Conservation (phyloP, 352 stramenopile genomes). For the Pythium volutum region DNA sequence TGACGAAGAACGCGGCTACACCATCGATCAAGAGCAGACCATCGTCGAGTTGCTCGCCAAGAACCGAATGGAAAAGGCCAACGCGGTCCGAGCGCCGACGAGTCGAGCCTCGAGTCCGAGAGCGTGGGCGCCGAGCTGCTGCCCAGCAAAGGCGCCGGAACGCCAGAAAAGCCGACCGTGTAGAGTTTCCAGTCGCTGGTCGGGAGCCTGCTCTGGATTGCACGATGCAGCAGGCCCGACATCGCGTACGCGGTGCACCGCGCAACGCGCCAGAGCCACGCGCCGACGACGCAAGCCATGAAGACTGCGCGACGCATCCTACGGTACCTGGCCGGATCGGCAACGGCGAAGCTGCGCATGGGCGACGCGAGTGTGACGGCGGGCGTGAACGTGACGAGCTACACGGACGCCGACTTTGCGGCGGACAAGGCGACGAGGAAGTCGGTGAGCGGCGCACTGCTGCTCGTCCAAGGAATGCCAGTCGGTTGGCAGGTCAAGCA, state of each 20-base stretch:
- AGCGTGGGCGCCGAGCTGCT: constrained; percentile 7
- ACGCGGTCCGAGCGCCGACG: constrained; percentile 20
- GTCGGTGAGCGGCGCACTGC: constrained; percentile 19
- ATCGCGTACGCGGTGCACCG: constrained; percentile 28
- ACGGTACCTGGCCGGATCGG: constrained; percentile 26
- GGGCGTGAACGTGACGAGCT: not conserved
- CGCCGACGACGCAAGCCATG: constrained; percentile 12
- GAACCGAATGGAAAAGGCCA: constrained; percentile 17
- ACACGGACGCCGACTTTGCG: constrained; percentile 28
- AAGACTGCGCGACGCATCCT: constrained; percentile 21
- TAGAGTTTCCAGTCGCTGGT: constrained; percentile 36
- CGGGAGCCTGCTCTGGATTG: constrained; percentile 31
- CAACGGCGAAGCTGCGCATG: constrained; percentile 11
- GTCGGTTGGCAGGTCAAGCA: constrained; percentile 21
- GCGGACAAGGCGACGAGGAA: constrained; percentile 23
- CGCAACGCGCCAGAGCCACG: constrained; percentile 19
- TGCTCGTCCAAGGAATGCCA: constrained; percentile 21
- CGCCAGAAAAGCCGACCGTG: constrained; percentile 14
- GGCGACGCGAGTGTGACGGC: not conserved
- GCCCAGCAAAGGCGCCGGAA: not conserved
- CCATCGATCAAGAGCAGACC: constrained; percentile 21
- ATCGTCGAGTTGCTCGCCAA: constrained; percentile 26
- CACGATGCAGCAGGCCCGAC: constrained; percentile 9
- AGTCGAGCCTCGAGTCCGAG: not conserved
- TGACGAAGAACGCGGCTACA: constrained; percentile 4